Evolutionary conservation across 2,329 filamentous ascomycete genomes (phyloP).

Genomic region (Akanthomyces muscarius): DNA sequence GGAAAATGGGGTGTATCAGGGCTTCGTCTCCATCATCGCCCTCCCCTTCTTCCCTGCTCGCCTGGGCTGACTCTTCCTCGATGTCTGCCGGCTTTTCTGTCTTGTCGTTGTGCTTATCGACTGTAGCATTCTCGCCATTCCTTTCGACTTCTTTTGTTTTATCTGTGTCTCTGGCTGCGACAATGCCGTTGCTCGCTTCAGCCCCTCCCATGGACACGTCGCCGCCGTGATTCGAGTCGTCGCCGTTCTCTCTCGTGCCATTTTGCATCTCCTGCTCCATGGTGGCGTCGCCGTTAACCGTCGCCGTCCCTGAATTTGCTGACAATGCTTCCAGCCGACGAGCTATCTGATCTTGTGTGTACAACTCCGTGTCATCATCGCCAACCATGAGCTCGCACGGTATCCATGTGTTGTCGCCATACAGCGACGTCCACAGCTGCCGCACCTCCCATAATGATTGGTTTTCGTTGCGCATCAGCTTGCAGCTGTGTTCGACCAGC

Average conservation of each 20-base stretch:
- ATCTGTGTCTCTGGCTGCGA: slow-evolving; percentile 19
- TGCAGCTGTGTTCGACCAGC: slow-evolving; percentile 63
- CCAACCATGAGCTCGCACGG: slow-evolving; percentile 57
- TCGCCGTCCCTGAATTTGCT: slow-evolving; percentile 22
- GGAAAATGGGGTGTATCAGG: slow-evolving; percentile 72
- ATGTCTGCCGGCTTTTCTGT: slow-evolving; percentile 8
- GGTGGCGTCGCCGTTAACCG: slow-evolving; percentile 23
- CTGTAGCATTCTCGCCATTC: neutral
- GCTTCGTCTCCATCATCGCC: slow-evolving; percentile 34
- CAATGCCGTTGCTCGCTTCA: slow-evolving; percentile 19
- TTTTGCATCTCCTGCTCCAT: slow-evolving; percentile 12
- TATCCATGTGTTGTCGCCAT: slow-evolving; percentile 69
- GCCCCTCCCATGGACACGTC: slow-evolving; percentile 32
- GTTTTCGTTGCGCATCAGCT: slow-evolving; percentile 72
- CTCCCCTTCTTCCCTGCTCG: neutral
- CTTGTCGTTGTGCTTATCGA: neutral
- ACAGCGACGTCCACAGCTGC: slow-evolving; percentile 66
- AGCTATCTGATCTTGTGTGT: slow-evolving; percentile 44
- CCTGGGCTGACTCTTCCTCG: neutral
- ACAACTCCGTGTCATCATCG: slow-evolving; percentile 53
- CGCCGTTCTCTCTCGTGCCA: slow-evolving; percentile 18
- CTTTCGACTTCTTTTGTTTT: slow-evolving; percentile 20
- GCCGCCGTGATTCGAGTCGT: slow-evolving; percentile 22
- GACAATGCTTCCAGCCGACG: slow-evolving; percentile 33
- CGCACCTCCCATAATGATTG: slow-evolving; percentile 69